These are phyloP conservation scores for Plenodomus tracheiphilus DNA, from an alignment of 2,329 filamentous ascomycete genomes.

Conservation along the genomic window DNA sequence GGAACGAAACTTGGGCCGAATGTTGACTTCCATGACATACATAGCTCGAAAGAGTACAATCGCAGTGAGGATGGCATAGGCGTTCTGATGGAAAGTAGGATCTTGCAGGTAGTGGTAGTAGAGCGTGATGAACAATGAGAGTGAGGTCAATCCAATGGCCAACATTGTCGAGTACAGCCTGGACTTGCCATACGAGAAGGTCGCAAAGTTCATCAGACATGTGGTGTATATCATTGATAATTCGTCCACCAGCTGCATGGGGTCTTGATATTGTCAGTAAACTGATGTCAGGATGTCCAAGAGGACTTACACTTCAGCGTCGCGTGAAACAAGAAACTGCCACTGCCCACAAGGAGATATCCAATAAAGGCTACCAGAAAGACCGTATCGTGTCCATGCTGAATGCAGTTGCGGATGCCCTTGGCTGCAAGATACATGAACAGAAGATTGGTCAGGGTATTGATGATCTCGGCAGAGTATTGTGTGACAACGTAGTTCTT, in stretches of 20 bases:
- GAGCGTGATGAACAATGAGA: conserved; percentile 69
- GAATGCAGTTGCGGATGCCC: conserved; percentile 73
- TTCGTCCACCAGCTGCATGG: conserved; percentile 72
- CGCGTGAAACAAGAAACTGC: conserved; percentile 66
- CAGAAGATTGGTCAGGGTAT: conserved; percentile 77
- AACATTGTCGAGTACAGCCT: conserved; percentile 56
- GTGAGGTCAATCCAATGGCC: conserved; percentile 58
- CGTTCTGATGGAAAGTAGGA: conserved; percentile 79
- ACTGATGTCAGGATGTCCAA: conserved; percentile 35
- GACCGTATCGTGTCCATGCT: conserved; percentile 72
- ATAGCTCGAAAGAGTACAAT: conserved; percentile 73
- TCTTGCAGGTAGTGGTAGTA: conserved; percentile 83
- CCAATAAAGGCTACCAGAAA: conserved; percentile 70
- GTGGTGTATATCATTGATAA: conserved; percentile 74
- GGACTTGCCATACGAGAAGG: conserved; percentile 71
- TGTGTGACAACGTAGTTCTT: conserved; percentile 76
- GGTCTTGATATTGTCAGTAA: conserved; percentile 64
- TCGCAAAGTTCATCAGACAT: conserved; percentile 69
- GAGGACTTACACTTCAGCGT: conserved; percentile 61
- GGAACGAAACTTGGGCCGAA: conserved; percentile 59
- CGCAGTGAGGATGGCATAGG: conserved; percentile 72
- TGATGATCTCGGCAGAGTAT: conserved; percentile 78
- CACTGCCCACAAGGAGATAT: conserved; percentile 63
- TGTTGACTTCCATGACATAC: conserved; percentile 72
- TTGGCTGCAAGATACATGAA: conserved; percentile 79